A percentile compares a stretch with the other conserved stretches of the same genome.
Evolutionary conservation across 768 basidiomycete genomes (phyloP).

Genomic region (Boletus reticuloceps): DNA sequence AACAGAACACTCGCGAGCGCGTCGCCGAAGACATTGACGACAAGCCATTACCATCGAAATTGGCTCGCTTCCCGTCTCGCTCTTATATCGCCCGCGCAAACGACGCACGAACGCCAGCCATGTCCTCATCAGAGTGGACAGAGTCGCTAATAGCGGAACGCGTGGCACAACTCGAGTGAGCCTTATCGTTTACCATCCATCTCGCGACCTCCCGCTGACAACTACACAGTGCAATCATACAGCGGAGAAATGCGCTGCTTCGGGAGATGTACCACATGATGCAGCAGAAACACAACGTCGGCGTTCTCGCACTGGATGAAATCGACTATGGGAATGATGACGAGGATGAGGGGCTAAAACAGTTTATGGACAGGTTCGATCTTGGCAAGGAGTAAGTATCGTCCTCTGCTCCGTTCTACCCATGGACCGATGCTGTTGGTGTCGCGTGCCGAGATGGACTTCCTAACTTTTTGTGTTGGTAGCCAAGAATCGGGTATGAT

Average conservation of each 20-base stretch:
- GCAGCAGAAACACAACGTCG: slow-evolving; percentile 47
- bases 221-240: slow-evolving; percentile 51
- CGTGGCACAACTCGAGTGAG: slow-evolving; percentile 34
- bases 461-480: slow-evolving; percentile 6
- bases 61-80: neutral
- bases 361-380: slow-evolving; percentile 58
- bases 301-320: slow-evolving; percentile 37
- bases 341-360: slow-evolving; percentile 39
- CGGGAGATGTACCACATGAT: slow-evolving; percentile 70
- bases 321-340: slow-evolving; percentile 32
- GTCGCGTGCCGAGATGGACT: neutral
- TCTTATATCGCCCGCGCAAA: neutral
- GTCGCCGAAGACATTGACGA: slow-evolving; percentile 1
- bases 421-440: neutral
- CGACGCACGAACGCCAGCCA: slow-evolving; percentile 11
- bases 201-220: neutral
- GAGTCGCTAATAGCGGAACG: slow-evolving; percentile 40
- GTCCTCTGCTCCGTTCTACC: neutral
- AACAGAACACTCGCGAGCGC: slow-evolving; percentile 2
- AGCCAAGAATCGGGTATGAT: slow-evolving; percentile 45
- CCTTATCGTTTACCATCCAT: neutral
- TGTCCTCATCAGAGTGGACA: slow-evolving; percentile 21
- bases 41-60: neutral
- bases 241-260: slow-evolving; percentile 68
- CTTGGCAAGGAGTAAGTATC: slow-evolving; percentile 47